Evolutionary conservation across 495 filamentous ascomycete genomes (phyloP).

Genomic region (Parmelia sp.): DNA sequence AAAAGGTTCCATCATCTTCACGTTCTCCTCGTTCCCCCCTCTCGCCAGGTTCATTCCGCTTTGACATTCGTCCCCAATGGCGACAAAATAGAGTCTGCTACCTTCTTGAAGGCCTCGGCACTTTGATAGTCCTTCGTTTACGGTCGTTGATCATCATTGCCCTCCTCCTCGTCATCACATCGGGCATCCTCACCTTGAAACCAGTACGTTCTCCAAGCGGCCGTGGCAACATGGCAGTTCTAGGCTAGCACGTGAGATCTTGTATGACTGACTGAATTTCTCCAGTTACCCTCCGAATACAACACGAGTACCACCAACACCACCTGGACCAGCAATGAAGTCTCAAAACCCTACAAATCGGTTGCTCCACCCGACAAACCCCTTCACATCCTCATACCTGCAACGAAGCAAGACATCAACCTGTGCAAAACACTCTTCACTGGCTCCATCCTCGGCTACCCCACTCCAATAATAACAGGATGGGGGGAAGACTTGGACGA

Average conservation of each 20-base stretch:
- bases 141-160: background rate
- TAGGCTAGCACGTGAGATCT: background rate
- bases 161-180: background rate
- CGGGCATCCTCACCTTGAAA: background rate
- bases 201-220: background rate
- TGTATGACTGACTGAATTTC: background rate
- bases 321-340: background rate
- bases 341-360: background rate
- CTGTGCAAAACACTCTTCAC: constrained; percentile 11
- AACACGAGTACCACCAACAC: background rate
- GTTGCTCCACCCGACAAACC: background rate
- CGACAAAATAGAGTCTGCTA: background rate
- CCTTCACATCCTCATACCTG: constrained; percentile 15
- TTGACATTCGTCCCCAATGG: background rate
- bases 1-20: background rate
- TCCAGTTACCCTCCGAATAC: background rate
- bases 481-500: constrained; percentile 9
- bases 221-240: background rate
- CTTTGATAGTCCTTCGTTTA: background rate
- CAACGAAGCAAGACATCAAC: constrained; percentile 16
- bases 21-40: background rate
- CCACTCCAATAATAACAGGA: constrained; percentile 13
- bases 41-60: background rate
- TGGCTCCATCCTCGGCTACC: constrained; percentile 14
- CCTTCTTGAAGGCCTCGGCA: background rate